A percentile compares a stretch with the other conserved stretches of the same genome.
phyloP scores from a whole-genome alignment of 345 rosid genomes.

The Murraya koenigii region DNA sequence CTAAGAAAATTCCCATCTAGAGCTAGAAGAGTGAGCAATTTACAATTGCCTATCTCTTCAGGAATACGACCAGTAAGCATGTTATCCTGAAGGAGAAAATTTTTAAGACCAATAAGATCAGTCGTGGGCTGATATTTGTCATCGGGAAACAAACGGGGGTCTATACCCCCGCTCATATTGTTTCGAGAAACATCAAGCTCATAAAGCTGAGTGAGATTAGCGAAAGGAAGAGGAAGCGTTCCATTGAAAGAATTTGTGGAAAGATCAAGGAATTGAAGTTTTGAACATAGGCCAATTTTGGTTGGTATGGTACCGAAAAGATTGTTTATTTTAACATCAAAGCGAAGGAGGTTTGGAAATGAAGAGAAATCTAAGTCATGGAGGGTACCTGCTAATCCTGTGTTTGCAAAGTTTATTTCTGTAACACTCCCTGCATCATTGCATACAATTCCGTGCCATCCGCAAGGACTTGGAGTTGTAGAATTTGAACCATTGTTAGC shows the following conservation, averaged over 20 bases:
- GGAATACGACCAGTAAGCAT: conserved; percentile 15
- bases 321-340: conserved; percentile 18
- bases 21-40: not conserved
- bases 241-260: conserved; percentile 19
- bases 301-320: conserved; percentile 25
- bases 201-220: conserved; percentile 26
- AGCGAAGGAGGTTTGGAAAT: conserved; percentile 21
- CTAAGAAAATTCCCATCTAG: conserved; percentile 8
- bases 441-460: not conserved
- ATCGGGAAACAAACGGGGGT: conserved; percentile 10
- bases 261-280: conserved; percentile 24
- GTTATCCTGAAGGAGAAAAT: conserved; percentile 8
- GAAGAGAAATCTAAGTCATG: conserved; percentile 20
- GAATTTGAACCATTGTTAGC: conserved; percentile 4
- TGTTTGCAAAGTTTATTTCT: conserved; percentile 14
- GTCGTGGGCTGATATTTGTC: not conserved
- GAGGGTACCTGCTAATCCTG: conserved; percentile 25
- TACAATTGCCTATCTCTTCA: conserved; percentile 9
- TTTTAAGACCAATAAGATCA: not conserved
- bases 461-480: conserved; percentile 1
- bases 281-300: conserved; percentile 22
- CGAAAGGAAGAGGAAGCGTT: conserved; percentile 23
- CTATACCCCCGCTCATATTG: conserved; percentile 7
- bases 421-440: conserved; percentile 11
- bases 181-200: conserved; percentile 31